Conservation (phyloP, 2,329 filamentous ascomycete genomes). For the Podosphaera xanthii region DNA sequence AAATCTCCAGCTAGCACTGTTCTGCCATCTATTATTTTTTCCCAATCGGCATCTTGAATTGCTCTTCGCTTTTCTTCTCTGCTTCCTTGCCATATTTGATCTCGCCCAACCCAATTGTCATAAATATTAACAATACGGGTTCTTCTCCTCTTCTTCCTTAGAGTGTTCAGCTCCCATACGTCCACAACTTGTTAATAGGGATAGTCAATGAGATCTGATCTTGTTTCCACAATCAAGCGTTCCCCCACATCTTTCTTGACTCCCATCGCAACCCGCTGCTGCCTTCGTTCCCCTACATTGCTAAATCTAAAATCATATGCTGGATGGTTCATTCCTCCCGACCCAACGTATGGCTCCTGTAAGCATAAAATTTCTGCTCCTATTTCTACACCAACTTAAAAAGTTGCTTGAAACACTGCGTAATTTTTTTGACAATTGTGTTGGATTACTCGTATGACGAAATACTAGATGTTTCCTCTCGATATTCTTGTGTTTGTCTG, state of each 20-base stretch:
- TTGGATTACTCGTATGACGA: too few species aligned
- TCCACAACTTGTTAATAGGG: too few species aligned
- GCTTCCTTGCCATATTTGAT: neutral
- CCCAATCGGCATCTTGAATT: neutral
- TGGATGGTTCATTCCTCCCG: neutral
- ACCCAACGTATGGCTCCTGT: neutral
- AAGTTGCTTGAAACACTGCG: neutral
- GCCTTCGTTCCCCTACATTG: too few species aligned
- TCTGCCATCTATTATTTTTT: neutral
- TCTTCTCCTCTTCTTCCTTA: neutral
- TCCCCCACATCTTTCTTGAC: too few species aligned
- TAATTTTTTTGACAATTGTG: neutral
- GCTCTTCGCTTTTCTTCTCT: neutral
- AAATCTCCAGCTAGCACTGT: neutral
- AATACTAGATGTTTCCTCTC: too few species aligned
- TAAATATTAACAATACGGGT: neutral
- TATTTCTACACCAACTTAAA: neutral
- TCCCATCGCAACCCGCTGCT: too few species aligned
- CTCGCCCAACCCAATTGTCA: neutral
- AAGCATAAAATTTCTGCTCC: neutral
- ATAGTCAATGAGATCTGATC: too few species aligned
- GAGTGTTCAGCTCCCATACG: neutral
- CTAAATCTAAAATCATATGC: too few species aligned
- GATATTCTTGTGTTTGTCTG: too few species aligned
- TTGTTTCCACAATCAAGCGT: too few species aligned